phyloP scores from a whole-genome alignment of 2,329 filamentous ascomycete species.

The Pyrenochaeta sp. region DNA sequence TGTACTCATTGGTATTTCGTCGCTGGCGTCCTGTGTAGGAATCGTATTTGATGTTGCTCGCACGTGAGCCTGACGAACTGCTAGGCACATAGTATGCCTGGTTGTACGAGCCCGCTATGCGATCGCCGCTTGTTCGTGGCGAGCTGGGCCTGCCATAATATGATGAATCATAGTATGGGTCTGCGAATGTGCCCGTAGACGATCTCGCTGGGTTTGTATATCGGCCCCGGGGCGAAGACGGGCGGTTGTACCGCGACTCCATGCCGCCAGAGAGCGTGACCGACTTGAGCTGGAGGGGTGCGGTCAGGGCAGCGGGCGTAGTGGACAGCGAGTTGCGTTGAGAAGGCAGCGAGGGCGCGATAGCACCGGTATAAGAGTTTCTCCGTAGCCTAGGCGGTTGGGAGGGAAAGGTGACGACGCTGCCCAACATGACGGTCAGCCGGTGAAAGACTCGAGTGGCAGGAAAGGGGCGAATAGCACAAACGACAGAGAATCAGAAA shows the following conservation, averaged over 20 bases:
- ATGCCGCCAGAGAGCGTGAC: conserved; percentile 35
- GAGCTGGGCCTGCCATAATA: conserved; percentile 44
- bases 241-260: conserved; percentile 47
- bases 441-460: conserved; percentile 12
- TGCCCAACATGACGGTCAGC: conserved; percentile 47
- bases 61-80: conserved; percentile 38
- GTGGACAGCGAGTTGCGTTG: conserved; percentile 35
- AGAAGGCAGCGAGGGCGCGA: conserved; percentile 34
- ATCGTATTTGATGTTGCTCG: conserved; percentile 49
- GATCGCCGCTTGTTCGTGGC: conserved; percentile 46
- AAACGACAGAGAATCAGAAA: conserved; percentile 23
- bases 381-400: conserved; percentile 26
- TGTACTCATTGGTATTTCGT: conserved; percentile 53
- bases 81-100: conserved; percentile 33
- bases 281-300: conserved; percentile 32
- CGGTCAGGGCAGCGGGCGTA: conserved; percentile 28
- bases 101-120: conserved; percentile 37
- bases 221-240: conserved; percentile 46
- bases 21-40: conserved; percentile 56
- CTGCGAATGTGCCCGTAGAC: conserved; percentile 49
- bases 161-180: conserved; percentile 43
- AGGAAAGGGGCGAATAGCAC: conserved; percentile 14
- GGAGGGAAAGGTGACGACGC: conserved; percentile 38
- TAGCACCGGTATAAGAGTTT: conserved; percentile 29
- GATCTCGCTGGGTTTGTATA: conserved; percentile 43